phyloP scores from a whole-genome alignment of 768 basidiomycete genomes.

The Podaxis rugospora region DNA sequence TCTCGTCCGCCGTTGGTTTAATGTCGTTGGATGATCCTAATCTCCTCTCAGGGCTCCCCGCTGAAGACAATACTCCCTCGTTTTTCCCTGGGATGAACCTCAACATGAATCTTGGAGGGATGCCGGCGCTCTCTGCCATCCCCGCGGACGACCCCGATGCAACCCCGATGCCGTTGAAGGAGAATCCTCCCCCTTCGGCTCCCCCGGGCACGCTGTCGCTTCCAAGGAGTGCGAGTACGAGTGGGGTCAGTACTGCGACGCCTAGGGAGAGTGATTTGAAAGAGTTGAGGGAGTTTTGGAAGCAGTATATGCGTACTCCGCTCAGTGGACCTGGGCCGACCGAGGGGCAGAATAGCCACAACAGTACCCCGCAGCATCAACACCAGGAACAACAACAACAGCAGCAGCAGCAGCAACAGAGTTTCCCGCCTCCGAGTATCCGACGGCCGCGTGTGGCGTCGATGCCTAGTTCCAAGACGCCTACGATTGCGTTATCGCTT shows the following conservation, averaged over 20 bases:
- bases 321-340: slow-evolving; percentile 32
- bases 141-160: slow-evolving; percentile 34
- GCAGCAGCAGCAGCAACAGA: neutral
- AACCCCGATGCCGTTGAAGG: slow-evolving; percentile 42
- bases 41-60: slow-evolving; percentile 58
- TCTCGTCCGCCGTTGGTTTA: slow-evolving; percentile 66
- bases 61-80: slow-evolving; percentile 43
- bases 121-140: neutral
- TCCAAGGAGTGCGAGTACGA: slow-evolving; percentile 5
- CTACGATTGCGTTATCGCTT: slow-evolving; percentile 27
- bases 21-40: slow-evolving; percentile 74
- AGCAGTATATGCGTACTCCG: slow-evolving; percentile 68
- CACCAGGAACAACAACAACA: neutral
- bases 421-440: slow-evolving; percentile 12
- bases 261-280: slow-evolving; percentile 26
- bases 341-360: slow-evolving; percentile 2
- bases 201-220: neutral
- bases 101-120: neutral
- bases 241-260: slow-evolving; percentile 10
- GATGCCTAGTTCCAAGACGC: slow-evolving; percentile 68
- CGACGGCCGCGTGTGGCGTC: slow-evolving; percentile 57
- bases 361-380: neutral
- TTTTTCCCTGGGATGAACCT: slow-evolving; percentile 46
- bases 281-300: slow-evolving; percentile 72
- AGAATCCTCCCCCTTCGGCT: slow-evolving; percentile 12